These are phyloP conservation scores for Pseudonectria buxi DNA, from an alignment of 2,329 filamentous ascomycete genomes.

Conservation along the genomic window DNA sequence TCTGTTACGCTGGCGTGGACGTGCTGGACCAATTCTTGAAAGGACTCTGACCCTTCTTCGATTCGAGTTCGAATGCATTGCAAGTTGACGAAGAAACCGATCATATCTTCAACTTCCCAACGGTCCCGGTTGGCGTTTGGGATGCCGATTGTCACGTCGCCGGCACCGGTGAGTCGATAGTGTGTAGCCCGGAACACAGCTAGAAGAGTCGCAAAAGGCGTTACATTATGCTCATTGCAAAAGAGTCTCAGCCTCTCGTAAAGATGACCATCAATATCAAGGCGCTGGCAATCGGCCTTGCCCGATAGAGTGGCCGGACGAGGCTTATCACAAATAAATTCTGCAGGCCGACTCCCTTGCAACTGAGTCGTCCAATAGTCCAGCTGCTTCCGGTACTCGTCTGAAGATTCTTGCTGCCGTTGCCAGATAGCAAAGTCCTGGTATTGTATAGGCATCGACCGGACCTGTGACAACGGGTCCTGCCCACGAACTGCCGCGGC, in stretches of 20 bases:
- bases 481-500: constrained; percentile 4
- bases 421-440: constrained; percentile 15
- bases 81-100: constrained; percentile 17
- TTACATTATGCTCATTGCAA: constrained; percentile 5
- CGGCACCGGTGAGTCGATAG: constrained; percentile 15
- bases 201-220: constrained; percentile 9
- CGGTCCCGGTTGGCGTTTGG: constrained; percentile 10
- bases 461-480: constrained; percentile 8
- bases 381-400: too few relatives aligned
- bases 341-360: constrained; percentile 6
- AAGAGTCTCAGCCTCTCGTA: constrained; percentile 4
- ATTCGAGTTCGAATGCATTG: constrained; percentile 15
- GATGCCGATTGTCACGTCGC: constrained; percentile 16
- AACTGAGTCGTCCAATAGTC: constrained; percentile 7
- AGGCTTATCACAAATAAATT: constrained; percentile 6
- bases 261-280: constrained; percentile 4
- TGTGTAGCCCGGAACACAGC: constrained; percentile 18
- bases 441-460: constrained; percentile 18
- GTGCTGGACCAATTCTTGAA: constrained; percentile 12
- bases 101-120: constrained; percentile 10
- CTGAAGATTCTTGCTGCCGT: too few relatives aligned
- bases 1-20: constrained; percentile 5
- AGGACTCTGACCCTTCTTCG: constrained; percentile 8
- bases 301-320: constrained; percentile 6
- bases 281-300: constrained; percentile 1